Evolutionary conservation across 352 stramenopile genomes (phyloP).

Genomic region (Peronosclerospora sorghi): DNA sequence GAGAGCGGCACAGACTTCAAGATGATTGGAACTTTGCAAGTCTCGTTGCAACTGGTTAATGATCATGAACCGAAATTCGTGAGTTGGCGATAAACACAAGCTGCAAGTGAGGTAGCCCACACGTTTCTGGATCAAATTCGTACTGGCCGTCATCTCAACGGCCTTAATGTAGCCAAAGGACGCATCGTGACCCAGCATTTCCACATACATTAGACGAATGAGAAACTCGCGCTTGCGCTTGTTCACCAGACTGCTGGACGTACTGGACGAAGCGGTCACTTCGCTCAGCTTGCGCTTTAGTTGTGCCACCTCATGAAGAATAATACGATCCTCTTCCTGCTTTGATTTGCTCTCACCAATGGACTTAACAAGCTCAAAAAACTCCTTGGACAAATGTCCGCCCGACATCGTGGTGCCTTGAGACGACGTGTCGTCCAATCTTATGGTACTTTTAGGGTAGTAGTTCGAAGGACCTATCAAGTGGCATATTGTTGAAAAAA

Average conservation of each 20-base stretch:
- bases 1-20: constrained; percentile 93
- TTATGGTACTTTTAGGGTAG: background rate
- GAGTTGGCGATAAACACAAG: constrained; percentile 93
- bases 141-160: constrained; percentile 95
- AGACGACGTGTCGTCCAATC: background rate
- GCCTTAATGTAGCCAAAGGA: constrained; percentile 98
- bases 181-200: constrained; percentile 99
- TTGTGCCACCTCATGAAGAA: constrained; percentile 90
- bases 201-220: constrained; percentile 98
- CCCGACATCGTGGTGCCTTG: constrained; percentile 50
- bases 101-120: constrained; percentile 93
- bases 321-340: constrained; percentile 99
- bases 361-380: constrained; percentile 99
- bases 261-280: constrained; percentile 64
- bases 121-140: constrained; percentile 97
- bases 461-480: constrained; percentile 1
- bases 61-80: constrained; percentile 99
- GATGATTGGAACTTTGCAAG: constrained; percentile 83
- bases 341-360: constrained; percentile 99
- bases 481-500: constrained; percentile 4
- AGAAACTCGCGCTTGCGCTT: constrained; percentile 99
- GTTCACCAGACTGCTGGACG: constrained; percentile 65
- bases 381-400: constrained; percentile 92
- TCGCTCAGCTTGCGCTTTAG: constrained; percentile 95
- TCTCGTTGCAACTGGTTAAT: constrained; percentile 99